Percentiles rank a stretch among this genome's conserved stretches.
These are phyloP conservation scores for Fraxinus latifolia DNA, from an alignment of 305 asterid genomes.

Conservation along the genomic window DNA sequence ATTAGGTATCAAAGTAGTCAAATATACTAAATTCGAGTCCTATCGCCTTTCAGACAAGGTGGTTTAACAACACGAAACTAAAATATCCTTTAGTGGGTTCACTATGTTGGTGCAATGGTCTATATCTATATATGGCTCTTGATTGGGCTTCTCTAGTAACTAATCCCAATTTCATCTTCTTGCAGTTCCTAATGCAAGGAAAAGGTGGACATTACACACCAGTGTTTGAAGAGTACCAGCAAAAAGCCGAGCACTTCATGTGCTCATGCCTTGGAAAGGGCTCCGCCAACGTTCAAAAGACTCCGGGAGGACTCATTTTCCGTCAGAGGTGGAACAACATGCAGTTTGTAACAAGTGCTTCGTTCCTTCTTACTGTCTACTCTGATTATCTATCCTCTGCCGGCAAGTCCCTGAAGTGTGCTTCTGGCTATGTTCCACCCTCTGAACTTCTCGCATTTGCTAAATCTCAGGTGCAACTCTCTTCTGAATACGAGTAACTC, in stretches of 20 bases:
- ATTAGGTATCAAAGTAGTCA: neutral
- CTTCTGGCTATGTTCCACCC: constrained; percentile 58
- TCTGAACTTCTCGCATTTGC: constrained; percentile 77
- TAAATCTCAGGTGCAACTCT: constrained; percentile 67
- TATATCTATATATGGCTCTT: neutral
- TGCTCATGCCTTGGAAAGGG: constrained; percentile 92
- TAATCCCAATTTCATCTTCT: neutral
- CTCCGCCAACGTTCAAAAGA: constrained; percentile 64
- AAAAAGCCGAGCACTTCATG: constrained; percentile 91
- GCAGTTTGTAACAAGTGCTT: constrained; percentile 95
- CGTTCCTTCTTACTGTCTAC: constrained; percentile 82
- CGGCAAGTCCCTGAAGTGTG: constrained; percentile 57
- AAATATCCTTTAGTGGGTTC: neutral
- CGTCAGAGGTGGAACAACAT: constrained; percentile 94
- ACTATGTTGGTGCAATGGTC: neutral
- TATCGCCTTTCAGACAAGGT: neutral
- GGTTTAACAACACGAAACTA: neutral
- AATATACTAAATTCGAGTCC: neutral
- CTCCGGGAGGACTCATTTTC: constrained; percentile 90
- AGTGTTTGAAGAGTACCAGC: constrained; percentile 61
- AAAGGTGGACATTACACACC: constrained; percentile 54
- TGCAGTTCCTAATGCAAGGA: constrained; percentile 88
- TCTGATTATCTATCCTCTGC: constrained; percentile 86
- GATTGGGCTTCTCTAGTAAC: neutral
- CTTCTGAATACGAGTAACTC: neutral